A percentile compares a stretch with the other conserved stretches of the same genome.
These are phyloP conservation scores for Copromyces sp. DNA, from an alignment of 495 filamentous ascomycete genomes.

Conservation along the genomic window DNA sequence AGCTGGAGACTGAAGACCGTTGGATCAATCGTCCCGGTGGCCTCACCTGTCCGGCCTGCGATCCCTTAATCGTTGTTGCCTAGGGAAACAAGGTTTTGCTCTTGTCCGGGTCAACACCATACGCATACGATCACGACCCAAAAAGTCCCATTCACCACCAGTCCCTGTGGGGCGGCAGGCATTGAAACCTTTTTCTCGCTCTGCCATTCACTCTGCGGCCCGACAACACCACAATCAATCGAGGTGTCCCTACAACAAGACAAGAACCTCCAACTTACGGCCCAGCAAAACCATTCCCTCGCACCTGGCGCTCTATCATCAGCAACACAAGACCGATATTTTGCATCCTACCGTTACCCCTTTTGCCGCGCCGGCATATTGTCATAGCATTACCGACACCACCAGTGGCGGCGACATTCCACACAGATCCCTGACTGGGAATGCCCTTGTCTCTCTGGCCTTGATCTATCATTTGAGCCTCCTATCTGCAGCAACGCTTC, in stretches of 20 bases:
- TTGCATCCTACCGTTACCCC: neutral
- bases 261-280: neutral
- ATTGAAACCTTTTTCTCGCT: neutral
- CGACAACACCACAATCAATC: neutral
- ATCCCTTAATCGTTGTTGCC: neutral
- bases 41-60: neutral
- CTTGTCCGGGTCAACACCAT: neutral
- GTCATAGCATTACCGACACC: neutral
- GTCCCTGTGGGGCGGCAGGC: neutral
- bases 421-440: neutral
- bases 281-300: neutral
- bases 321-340: neutral
- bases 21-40: neutral
- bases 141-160: neutral
- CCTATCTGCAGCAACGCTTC: neutral
- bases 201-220: neutral
- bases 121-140: neutral
- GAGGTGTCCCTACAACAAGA: neutral
- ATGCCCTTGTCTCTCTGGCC: neutral
- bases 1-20: neutral
- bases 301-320: neutral
- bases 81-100: neutral
- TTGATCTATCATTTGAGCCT: neutral
- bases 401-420: neutral
- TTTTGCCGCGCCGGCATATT: neutral